These are phyloP conservation scores for Porodaedalea pini DNA, from an alignment of 1,284 basidiomycete genomes.

Conservation along the genomic window DNA sequence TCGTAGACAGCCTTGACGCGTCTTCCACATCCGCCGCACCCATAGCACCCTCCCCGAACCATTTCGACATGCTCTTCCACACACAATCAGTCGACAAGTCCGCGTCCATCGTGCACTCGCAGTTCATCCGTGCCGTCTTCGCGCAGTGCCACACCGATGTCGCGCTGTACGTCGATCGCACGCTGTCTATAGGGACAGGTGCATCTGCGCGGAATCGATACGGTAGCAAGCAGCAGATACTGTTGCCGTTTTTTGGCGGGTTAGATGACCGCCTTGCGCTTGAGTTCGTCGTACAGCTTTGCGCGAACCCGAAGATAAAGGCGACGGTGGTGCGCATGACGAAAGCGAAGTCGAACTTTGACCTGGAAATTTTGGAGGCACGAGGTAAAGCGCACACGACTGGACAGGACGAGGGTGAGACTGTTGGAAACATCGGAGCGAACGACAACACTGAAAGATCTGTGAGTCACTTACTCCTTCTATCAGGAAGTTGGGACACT, in stretches of 20 bases:
- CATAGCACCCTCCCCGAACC: constrained; percentile 30
- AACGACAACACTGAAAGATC: constrained; percentile 47
- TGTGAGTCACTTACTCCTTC: constrained; percentile 31
- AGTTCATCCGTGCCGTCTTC: constrained; percentile 61
- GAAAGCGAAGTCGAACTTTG: constrained; percentile 40
- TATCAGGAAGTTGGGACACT: not conserved
- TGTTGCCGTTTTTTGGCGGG: constrained; percentile 70
- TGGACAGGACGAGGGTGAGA: no score
- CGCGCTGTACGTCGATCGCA: no score
- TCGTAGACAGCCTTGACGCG: no score
- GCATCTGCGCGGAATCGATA: constrained; percentile 29
- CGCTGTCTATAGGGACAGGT: constrained; percentile 63
- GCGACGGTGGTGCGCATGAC: constrained; percentile 61
- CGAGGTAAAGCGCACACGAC: no score
- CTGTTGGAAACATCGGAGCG: no score
- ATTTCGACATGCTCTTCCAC: constrained; percentile 65
- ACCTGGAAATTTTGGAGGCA: constrained; percentile 20
- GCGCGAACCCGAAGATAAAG: no score
- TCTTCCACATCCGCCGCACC: constrained; percentile 20
- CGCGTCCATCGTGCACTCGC: constrained; percentile 41
- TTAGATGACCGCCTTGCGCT: constrained; percentile 65
- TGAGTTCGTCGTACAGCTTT: constrained; percentile 54
- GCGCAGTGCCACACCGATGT: constrained; percentile 47
- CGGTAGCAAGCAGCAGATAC: constrained; percentile 42
- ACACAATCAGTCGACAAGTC: constrained; percentile 31